Percentiles rank a stretch among this genome's conserved stretches.
These are phyloP conservation scores for Phellinidium pouzarii DNA, from an alignment of 1,284 basidiomycete species.

Conservation along the genomic window DNA sequence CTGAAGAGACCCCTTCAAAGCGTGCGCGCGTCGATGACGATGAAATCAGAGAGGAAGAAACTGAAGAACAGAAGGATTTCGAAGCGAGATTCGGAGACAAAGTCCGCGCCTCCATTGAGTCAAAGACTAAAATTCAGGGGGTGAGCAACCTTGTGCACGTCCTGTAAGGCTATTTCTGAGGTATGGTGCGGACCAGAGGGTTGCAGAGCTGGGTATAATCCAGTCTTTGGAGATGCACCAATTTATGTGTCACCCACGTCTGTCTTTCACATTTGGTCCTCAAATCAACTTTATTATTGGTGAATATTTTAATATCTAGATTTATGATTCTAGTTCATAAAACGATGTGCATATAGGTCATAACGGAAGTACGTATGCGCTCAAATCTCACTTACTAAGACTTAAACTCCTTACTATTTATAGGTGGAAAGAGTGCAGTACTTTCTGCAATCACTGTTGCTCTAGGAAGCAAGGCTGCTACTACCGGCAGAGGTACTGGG, in stretches of 20 bases:
- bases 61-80: slow-evolving; percentile 51
- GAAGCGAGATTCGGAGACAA: slow-evolving; percentile 51
- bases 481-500: slow-evolving; percentile 84
- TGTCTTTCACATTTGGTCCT: slow-evolving; percentile 77
- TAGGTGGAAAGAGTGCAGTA: slow-evolving; percentile 93
- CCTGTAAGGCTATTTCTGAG: neutral
- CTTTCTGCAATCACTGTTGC: slow-evolving; percentile 91
- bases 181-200: slow-evolving; percentile 39
- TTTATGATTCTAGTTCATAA: neutral
- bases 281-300: slow-evolving; percentile 98
- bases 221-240: slow-evolving; percentile 82
- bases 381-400: neutral
- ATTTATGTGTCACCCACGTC: slow-evolving; percentile 94
- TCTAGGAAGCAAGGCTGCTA: slow-evolving; percentile 85
- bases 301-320: slow-evolving; percentile 30
- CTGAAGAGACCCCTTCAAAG: slow-evolving; percentile 17
- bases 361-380: slow-evolving; percentile 64
- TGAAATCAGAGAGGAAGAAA: slow-evolving; percentile 31
- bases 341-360: slow-evolving; percentile 43
- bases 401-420: slow-evolving; percentile 1
- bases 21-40: slow-evolving; percentile 23
- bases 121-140: slow-evolving; percentile 46
- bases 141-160: slow-evolving; percentile 33
- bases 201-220: slow-evolving; percentile 84
- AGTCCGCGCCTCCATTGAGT: slow-evolving; percentile 48